Base-by-base conservation (phyloP, 2,329 filamentous ascomycete genomes). In the Penicillium sclerotigenum region DNA sequence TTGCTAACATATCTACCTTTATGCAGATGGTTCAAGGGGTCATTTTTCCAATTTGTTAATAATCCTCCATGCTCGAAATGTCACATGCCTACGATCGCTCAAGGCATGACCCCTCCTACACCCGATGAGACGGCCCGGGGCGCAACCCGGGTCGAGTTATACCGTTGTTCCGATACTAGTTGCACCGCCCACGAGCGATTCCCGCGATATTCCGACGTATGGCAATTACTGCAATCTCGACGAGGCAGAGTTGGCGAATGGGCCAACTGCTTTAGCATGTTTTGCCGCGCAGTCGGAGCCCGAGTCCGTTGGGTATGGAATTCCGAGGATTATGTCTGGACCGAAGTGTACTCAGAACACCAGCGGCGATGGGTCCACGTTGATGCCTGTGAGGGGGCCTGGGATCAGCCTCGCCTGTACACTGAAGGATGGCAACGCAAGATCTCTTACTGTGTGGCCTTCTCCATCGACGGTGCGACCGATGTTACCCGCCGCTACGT, bases 301-400 rank as follows among this genome's bases (percentile, higher is more conserved):
- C 85, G 93, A 59, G 91, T 97, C 24, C 86, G 94, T 68, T 99
- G 94, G 94, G 89, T 99, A 11, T 99, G 94, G 94, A 97, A 97
- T 66, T 88, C 89, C 29, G 94, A 97, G 74, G 94, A 97, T 72
- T 90, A 97, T 69, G 90, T 97, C 26, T 99, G 94, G 94, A 96
- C 92, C 1, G 94, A 97, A 68, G 88, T 97, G 14, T 99, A 96
- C 77, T 97, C 92, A 2, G 90, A 94, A 60, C 91, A 96, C 75
- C 88, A 93, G 69, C 87, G 89, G 73, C 86, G 91, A 71, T 99
- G 94, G 94, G 83, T 97, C n/a, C 93, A 97, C 65, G 91, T 97
- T 40, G 94, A 99, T 73, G 87, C 88, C 33, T 97, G 93, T 69
- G 94, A 97, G 72, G 93, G 93, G 70, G 86, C 90, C 1, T 97